Evolutionary conservation across 139 green algal genomes (phyloP).

Genomic region (Chlamydomonas eustigma): DNA sequence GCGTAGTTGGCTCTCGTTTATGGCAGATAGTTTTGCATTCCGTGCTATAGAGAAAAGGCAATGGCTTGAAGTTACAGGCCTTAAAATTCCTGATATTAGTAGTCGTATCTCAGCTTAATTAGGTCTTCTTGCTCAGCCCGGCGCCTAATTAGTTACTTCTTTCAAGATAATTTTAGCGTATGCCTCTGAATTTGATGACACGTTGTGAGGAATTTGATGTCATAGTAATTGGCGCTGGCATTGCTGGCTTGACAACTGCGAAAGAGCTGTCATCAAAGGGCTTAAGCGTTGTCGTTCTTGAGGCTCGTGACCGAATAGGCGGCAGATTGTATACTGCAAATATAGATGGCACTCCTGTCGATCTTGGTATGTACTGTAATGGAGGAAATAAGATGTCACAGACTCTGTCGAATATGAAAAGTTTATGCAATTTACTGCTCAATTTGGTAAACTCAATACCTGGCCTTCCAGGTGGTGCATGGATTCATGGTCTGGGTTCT

Average conservation of each 20-base stretch:
- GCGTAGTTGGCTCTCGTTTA: neutral
- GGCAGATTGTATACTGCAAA: conserved; percentile 51
- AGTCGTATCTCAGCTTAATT: too few species aligned
- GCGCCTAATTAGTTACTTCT: too few species aligned
- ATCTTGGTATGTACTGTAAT: conserved; percentile 46
- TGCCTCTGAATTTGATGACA: too few species aligned
- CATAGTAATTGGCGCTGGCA: conserved; percentile 58
- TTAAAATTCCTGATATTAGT: neutral
- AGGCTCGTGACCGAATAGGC: conserved; percentile 55
- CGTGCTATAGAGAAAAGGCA: neutral
- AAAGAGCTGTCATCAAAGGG: conserved; percentile 21
- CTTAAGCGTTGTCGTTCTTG: conserved; percentile 51
- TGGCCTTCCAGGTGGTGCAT: conserved; percentile 39
- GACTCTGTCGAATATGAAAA: too few species aligned
- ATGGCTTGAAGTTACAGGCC: neutral
- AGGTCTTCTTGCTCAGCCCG: too few species aligned
- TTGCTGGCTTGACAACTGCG: conserved; percentile 51
- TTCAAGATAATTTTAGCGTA: too few species aligned
- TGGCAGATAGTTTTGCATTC: conserved; percentile 1
- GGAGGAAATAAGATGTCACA: too few species aligned
- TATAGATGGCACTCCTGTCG: conserved; percentile 24
- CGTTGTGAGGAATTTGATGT: conserved; percentile 32
- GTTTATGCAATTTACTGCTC: too few species aligned
- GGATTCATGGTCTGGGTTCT: conserved; percentile 35
- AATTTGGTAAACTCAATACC: too few species aligned